Conservation (phyloP, 371 early-diverging fungal species). For the Mortierella sp. region DNA sequence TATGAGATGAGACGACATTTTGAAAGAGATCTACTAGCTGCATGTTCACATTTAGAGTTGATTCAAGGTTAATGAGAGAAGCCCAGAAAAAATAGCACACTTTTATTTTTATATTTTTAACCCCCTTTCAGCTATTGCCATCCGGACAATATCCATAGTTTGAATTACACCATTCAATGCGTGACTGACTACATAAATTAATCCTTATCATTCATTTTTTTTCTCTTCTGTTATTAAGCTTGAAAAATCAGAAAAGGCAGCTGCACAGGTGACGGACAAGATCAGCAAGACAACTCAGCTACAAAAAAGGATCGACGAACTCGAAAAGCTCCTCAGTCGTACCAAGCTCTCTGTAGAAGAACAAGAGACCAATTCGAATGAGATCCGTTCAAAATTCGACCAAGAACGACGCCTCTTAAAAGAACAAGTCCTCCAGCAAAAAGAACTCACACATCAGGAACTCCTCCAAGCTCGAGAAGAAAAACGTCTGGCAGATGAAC, state of each 20-base stretch:
- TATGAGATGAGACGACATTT: background rate
- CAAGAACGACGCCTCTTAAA: conserved; percentile 18
- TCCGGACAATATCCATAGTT: no score
- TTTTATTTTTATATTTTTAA: conserved; percentile 10
- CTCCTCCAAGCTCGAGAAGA: background rate
- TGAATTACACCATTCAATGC: no score
- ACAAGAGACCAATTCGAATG: conserved; percentile 11
- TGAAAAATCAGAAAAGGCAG: conserved; percentile 48
- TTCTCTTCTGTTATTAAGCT: no score
- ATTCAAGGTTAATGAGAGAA: conserved; percentile 37
- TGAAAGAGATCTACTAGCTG: background rate
- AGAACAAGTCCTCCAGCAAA: conserved; percentile 21
- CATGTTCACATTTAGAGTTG: conserved; percentile 24
- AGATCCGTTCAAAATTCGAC: conserved; percentile 7
- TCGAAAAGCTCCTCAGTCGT: conserved; percentile 25
- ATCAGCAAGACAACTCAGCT: conserved; percentile 22
- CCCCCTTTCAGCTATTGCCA: no score
- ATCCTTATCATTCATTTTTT: no score
- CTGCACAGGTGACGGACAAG: conserved; percentile 25
- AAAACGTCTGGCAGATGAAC: background rate
- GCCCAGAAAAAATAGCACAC: conserved; percentile 13
- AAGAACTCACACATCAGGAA: conserved; percentile 6
- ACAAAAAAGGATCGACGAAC: conserved; percentile 43
- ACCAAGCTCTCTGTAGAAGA: conserved; percentile 24
- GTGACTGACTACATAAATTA: no score